Percentiles rank a stretch among this genome's conserved stretches.
phyloP scores from a whole-genome alignment of 2,329 filamentous ascomycete genomes.

The Fusarium devonianum region DNA sequence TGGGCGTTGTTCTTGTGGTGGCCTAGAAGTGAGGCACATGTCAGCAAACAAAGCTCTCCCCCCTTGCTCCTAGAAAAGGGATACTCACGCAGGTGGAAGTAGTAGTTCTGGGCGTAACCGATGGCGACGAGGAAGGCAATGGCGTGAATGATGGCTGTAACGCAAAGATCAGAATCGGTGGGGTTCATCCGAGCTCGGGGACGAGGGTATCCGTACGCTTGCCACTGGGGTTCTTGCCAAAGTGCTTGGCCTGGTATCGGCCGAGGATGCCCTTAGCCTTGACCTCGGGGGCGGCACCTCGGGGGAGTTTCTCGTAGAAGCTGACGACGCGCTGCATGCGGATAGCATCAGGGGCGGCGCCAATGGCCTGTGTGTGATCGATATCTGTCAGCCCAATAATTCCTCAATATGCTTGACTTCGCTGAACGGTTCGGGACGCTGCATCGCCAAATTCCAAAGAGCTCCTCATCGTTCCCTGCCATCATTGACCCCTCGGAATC shows the following conservation, averaged over 20 bases:
- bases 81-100: conserved; percentile 98
- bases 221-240: conserved; percentile 89
- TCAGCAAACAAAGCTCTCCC: conserved; percentile 27
- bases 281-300: conserved; percentile 83
- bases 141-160: conserved; percentile 83
- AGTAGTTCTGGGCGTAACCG: conserved; percentile 98
- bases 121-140: conserved; percentile 79
- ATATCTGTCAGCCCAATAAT: conserved; percentile 47
- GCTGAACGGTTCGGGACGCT: conserved; percentile 14
- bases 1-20: conserved; percentile 99
- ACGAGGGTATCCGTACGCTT: conserved; percentile 71
- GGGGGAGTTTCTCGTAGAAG: conserved; percentile 99
- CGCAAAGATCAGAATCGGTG: conserved; percentile 32
- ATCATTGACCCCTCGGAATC: conserved; percentile 22
- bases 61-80: background rate
- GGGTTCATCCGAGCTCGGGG: conserved; percentile 36
- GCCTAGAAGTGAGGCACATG: conserved; percentile 61
- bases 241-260: conserved; percentile 91
- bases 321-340: conserved; percentile 97
- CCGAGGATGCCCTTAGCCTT: conserved; percentile 84
- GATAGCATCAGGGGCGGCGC: conserved; percentile 91
- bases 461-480: conserved; percentile 18
- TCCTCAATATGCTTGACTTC: conserved; percentile 21
- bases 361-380: conserved; percentile 74
- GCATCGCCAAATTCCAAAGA: conserved; percentile 20